phyloP scores from a whole-genome alignment of 305 asterid genomes.

The Fraxinus baroniana region DNA sequence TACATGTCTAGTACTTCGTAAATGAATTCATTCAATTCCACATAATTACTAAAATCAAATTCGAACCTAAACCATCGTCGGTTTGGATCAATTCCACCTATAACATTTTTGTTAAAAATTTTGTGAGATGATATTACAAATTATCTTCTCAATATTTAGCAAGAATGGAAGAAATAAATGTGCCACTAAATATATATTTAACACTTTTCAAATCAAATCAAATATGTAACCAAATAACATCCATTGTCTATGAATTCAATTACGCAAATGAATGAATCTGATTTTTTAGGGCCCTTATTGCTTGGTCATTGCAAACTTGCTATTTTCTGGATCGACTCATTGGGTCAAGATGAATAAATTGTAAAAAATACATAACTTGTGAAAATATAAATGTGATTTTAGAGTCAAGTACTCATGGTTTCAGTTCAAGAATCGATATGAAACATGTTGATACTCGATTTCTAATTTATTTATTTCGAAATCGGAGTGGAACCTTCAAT shows the following conservation, averaged over 20 bases:
- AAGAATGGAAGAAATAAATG: too few relatives aligned
- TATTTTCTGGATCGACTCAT: too few relatives aligned
- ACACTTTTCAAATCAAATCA: not conserved
- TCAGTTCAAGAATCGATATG: not conserved
- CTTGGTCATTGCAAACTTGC: not conserved
- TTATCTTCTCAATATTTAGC: not conserved
- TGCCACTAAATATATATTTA: not conserved
- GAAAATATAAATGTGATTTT: not conserved
- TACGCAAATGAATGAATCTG: too few relatives aligned
- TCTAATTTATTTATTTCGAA: too few relatives aligned
- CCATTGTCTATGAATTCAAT: not conserved
- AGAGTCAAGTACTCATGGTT: not conserved
- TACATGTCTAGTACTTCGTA: not conserved
- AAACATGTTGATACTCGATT: too few relatives aligned
- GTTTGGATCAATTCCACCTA: not conserved
- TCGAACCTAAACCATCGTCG: not conserved
- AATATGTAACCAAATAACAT: not conserved
- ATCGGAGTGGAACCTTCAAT: not conserved
- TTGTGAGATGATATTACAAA: not conserved
- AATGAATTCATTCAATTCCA: not conserved
- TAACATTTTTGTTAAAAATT: too few relatives aligned
- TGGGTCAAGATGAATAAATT: not conserved
- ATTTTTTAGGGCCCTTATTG: too few relatives aligned
- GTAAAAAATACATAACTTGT: too few relatives aligned
- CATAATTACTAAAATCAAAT: not conserved